Conservation (phyloP, 768 basidiomycete species). For the Lentinula aciculospora region DNA sequence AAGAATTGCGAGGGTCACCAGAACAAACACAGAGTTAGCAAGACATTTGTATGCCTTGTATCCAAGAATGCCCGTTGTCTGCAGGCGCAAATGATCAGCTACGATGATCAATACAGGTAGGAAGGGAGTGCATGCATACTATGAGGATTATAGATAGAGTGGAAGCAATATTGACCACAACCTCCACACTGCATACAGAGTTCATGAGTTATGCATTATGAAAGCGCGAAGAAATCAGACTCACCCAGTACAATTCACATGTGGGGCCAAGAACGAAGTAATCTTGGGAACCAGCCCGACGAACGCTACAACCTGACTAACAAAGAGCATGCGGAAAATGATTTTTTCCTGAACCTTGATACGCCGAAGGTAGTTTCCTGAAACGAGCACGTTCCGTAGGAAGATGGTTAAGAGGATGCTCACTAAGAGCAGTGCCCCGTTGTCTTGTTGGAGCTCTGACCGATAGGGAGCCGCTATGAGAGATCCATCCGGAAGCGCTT, state of each 20-base stretch:
- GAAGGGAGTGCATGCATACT: background rate
- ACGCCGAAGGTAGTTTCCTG: constrained; percentile 45
- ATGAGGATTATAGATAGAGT: background rate
- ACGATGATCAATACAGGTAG: background rate
- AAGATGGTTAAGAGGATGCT: constrained; percentile 47
- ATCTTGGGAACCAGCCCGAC: constrained; percentile 37
- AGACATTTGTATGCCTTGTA: constrained; percentile 64
- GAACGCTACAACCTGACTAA: constrained; percentile 50
- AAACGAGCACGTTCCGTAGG: constrained; percentile 44
- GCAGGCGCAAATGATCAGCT: background rate
- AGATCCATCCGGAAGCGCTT: constrained; percentile 51
- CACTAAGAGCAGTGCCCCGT: constrained; percentile 39
- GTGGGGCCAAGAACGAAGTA: constrained; percentile 36
- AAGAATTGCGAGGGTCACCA: constrained; percentile 34
- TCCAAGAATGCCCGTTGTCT: constrained; percentile 59
- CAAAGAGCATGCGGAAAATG: constrained; percentile 51
- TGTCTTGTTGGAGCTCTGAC: constrained; percentile 34
- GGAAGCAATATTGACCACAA: background rate
- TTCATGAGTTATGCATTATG: background rate
- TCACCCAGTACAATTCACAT: constrained; percentile 42
- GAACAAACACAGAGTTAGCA: constrained; percentile 51
- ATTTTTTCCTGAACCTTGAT: constrained; percentile 53
- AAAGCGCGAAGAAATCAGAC: constrained; percentile 14
- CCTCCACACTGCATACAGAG: background rate
- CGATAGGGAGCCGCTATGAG: constrained; percentile 42